Evolutionary conservation across 2,329 filamentous ascomycete species (phyloP), one percentile per base, ranked within the genome.

Genomic region (Fusarium abutilonis): DNA sequence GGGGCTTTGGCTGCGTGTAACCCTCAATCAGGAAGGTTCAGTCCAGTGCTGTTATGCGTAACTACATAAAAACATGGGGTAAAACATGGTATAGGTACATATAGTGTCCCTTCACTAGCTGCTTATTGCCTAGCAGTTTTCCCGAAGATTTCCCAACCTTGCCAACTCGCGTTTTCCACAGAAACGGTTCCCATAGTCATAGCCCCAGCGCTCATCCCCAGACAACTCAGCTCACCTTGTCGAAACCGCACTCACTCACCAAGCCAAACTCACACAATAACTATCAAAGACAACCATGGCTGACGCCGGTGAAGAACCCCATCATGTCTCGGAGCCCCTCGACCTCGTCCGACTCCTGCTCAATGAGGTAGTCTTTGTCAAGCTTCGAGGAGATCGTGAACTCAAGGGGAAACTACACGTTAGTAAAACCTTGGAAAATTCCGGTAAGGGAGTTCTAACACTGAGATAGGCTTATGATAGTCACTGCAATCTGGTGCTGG

Each of bases 291-390:
- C 65, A 65, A 79, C 65, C 59, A 97, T 97, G 93, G 91, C 93
- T 70, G 93, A 97, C 78, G 85, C 83, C 64, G 91, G 90, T 74
- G 90, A 93, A 74, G 87, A 89, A 67, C 82, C 86, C 56, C 82
- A 83, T 68, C 85, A 90, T 54, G 90, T 93, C 54, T 89, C 93
- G 49, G 94, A 99, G 81, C 94, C 96, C 52, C 89, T 99, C 73
- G 95, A 98, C 77, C 88, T 99, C 38, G 95, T 99, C 69, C 92
- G 93, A 69, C 86, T 99, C 53, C 92, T 94, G 68, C 86, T 99
- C 43, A 94, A 98, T 77, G 95, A 99, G 78, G 87, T 95, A 41
- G 95, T 99, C 47, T 96, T 97, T 78, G 94, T 99, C 68, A 98
- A 98, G 85, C 84, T 99, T 66, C 87, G 95, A 73, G 95, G 95